phyloP scores from a whole-genome alignment of 2,329 filamentous ascomycete genomes.

The Beauveria australis region DNA sequence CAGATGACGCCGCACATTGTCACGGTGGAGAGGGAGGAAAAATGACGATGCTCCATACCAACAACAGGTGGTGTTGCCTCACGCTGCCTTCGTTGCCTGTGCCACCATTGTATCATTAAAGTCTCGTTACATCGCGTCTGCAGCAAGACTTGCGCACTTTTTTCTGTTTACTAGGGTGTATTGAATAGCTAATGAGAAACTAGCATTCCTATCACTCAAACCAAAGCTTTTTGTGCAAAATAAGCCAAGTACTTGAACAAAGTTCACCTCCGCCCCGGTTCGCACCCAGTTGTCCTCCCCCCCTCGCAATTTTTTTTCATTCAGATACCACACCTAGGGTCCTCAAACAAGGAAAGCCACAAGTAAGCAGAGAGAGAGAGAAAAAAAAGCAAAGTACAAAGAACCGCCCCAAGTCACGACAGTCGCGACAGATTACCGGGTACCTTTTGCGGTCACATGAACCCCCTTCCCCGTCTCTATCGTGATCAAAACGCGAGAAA shows the following conservation, averaged over 20 bases:
- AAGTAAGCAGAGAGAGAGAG: conserved; percentile 1
- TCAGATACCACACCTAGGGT: background rate
- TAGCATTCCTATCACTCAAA: conserved; percentile 7
- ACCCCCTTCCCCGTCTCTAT: conserved; percentile 16
- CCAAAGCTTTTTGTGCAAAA: conserved; percentile 11
- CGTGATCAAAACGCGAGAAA: conserved; percentile 13
- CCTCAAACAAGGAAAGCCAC: conserved; percentile 1
- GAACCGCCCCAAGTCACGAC: conserved; percentile 7
- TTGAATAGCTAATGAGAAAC: conserved; percentile 5
- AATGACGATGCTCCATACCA: background rate
- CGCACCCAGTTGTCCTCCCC: background rate
- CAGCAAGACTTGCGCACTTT: background rate
- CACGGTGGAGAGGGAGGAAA: conserved; percentile 39
- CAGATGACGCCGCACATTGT: conserved; percentile 54
- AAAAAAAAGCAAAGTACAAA: conserved; percentile 9
- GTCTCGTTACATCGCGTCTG: background rate
- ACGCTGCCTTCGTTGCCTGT: background rate
- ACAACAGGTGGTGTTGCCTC: background rate
- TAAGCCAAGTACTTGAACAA: conserved; percentile 7
- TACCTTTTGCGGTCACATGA: conserved; percentile 7
- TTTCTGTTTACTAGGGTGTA: background rate
- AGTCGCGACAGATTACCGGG: conserved; percentile 9
- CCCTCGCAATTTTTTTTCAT: background rate
- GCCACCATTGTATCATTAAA: background rate
- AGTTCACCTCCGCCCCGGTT: background rate